Percentiles rank a stretch among this genome's conserved stretches.
phyloP scores from a whole-genome alignment of 2,329 filamentous ascomycete genomes.

The Monilinia fructigena region DNA sequence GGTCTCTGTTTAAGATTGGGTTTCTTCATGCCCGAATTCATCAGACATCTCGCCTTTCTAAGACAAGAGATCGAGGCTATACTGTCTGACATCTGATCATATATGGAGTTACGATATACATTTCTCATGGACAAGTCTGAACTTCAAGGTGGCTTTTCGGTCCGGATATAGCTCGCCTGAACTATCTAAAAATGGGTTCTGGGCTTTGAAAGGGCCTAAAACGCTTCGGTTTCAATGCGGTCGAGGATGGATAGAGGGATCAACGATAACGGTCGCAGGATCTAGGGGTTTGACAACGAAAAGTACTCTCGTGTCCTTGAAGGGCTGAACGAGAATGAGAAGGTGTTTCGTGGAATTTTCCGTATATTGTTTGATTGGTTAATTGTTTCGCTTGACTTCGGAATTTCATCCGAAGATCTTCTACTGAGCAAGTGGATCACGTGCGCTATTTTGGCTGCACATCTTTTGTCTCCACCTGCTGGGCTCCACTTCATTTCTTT shows the following conservation, averaged over 20 bases:
- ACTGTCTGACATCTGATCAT: too few species aligned
- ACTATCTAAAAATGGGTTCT: constrained; percentile 1
- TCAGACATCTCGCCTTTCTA: constrained; percentile 5
- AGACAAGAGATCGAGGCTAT: background rate
- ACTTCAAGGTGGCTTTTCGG: background rate
- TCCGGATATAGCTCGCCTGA: constrained; percentile 6
- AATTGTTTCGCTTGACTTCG: background rate
- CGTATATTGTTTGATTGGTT: background rate
- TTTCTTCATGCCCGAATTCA: constrained; percentile 10
- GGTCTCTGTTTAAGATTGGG: constrained; percentile 11
- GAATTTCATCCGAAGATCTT: constrained; percentile 8
- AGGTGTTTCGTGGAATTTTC: background rate
- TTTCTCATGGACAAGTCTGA: background rate
- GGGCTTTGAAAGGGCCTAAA: background rate
- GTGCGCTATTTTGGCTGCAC: background rate
- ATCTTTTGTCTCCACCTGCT: background rate
- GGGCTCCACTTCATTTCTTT: constrained; percentile 9
- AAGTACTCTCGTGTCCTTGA: background rate
- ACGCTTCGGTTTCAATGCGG: background rate
- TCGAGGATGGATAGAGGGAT: background rate
- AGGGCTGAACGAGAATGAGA: constrained; percentile 5
- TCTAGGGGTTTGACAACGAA: background rate
- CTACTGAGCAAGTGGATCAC: constrained; percentile 1
- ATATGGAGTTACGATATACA: background rate
- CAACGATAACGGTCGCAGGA: constrained; percentile 4